Percentiles rank a stretch among this genome's conserved stretches.
Conservation (phyloP, 2,329 filamentous ascomycete species). For the Coniosporium uncinatum region DNA sequence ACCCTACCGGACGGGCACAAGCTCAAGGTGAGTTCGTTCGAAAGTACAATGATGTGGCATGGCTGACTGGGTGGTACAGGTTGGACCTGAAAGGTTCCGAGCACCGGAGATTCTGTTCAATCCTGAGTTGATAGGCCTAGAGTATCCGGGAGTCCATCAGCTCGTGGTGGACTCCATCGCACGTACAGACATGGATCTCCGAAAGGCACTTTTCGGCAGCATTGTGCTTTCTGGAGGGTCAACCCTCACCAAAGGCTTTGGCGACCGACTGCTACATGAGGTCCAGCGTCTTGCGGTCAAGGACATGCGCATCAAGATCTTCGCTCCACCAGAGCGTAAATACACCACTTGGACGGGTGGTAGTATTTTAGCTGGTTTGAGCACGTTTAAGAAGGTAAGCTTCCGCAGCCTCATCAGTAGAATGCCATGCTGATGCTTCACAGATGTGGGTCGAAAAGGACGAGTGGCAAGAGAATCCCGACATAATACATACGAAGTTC, state of each 20-base stretch:
- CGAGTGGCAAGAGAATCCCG: slow-evolving; percentile 99
- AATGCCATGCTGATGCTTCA: slow-evolving; percentile 3
- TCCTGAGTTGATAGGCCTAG: slow-evolving; percentile 92
- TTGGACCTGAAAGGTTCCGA: slow-evolving; percentile 91
- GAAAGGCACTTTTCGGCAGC: slow-evolving; percentile 91
- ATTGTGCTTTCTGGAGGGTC: slow-evolving; percentile 96
- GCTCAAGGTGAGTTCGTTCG: slow-evolving; percentile 59
- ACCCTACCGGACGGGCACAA: slow-evolving; percentile 88
- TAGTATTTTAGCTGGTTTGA: slow-evolving; percentile 92
- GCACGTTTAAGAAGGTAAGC: slow-evolving; percentile 94
- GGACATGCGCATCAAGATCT: slow-evolving; percentile 99
- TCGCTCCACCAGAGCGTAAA: slow-evolving; percentile 94
- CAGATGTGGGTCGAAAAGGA: slow-evolving; percentile 99
- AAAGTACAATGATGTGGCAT: neutral
- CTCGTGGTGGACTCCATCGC: slow-evolving; percentile 97
- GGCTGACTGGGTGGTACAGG: slow-evolving; percentile 37
- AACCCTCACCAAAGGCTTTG: slow-evolving; percentile 95
- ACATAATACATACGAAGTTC: slow-evolving; percentile 98
- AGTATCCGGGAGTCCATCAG: slow-evolving; percentile 96
- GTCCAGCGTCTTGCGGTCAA: slow-evolving; percentile 92
- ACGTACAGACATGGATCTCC: slow-evolving; percentile 90
- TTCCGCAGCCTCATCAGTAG: neutral
- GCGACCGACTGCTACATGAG: slow-evolving; percentile 86
- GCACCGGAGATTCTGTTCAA: slow-evolving; percentile 98
- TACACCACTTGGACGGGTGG: slow-evolving; percentile 99